Conservation (phyloP, 495 filamentous ascomycete species). For the Lindgomyces ingoldianus region DNA sequence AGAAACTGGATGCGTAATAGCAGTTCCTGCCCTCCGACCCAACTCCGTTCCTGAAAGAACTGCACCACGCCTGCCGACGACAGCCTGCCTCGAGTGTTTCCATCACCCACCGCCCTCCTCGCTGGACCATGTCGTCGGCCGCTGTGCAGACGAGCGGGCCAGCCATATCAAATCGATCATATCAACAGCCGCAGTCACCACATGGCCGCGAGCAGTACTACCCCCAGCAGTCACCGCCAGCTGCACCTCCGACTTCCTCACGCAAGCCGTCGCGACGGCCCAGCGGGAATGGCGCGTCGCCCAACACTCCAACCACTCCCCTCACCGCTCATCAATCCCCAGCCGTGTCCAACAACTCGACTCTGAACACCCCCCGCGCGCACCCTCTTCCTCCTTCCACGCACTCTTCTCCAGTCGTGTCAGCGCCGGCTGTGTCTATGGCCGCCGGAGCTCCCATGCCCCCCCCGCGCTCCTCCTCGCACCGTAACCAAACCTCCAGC, state of each 20-base stretch:
- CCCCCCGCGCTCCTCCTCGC: conserved; percentile 66
- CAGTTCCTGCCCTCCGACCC: not conserved
- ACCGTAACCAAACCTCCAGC: conserved; percentile 37
- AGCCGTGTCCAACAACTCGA: conserved; percentile 42
- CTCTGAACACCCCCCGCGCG: conserved; percentile 49
- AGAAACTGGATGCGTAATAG: no score
- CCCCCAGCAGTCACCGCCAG: conserved; percentile 42
- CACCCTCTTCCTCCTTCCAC: conserved; percentile 47
- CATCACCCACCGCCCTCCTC: not conserved
- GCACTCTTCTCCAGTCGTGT: conserved; percentile 47
- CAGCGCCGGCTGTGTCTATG: conserved; percentile 44
- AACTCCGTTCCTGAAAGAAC: conserved; percentile 2
- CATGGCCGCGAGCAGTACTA: conserved; percentile 46
- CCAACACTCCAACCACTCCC: conserved; percentile 49
- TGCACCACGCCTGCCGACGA: not conserved
- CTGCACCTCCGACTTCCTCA: conserved; percentile 50
- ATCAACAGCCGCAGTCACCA: conserved; percentile 36
- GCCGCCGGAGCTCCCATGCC: conserved; percentile 50
- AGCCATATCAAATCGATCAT: conserved; percentile 38
- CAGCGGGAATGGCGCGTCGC: conserved; percentile 55
- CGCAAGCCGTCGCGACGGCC: conserved; percentile 54
- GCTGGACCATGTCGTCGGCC: conserved; percentile 40
- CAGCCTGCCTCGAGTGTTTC: not conserved
- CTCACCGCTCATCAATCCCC: conserved; percentile 39
- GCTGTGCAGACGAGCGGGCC: conserved; percentile 44